phyloP scores from a whole-genome alignment of 2,329 filamentous ascomycete species.

The Paracorniculantispora psalliotae region DNA sequence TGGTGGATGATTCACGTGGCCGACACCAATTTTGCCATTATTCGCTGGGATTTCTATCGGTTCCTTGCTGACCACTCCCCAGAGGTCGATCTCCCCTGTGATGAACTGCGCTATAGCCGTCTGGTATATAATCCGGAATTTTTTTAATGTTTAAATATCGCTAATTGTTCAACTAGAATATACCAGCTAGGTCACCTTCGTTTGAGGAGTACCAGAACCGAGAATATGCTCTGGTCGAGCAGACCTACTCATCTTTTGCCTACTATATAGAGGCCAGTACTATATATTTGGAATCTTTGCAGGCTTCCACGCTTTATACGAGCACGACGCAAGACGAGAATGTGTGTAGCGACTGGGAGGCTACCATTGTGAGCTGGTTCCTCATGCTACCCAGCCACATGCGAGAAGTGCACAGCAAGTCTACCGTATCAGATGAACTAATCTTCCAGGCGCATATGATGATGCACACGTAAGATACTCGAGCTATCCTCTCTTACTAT shows the following conservation, averaged over 20 bases:
- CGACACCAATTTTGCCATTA: conserved; percentile 43
- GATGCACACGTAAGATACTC: conserved; percentile 19
- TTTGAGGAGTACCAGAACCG: conserved; percentile 56
- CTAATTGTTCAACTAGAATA: not conserved
- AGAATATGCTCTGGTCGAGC: conserved; percentile 50
- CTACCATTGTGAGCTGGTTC: conserved; percentile 32
- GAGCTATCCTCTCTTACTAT: not conserved
- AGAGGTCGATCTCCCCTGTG: conserved; percentile 57
- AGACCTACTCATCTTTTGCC: conserved; percentile 58
- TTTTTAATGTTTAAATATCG: not conserved
- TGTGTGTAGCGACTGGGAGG: conserved; percentile 30
- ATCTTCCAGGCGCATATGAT: conserved; percentile 26
- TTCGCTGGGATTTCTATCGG: conserved; percentile 19
- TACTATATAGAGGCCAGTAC: conserved; percentile 61
- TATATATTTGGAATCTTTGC: conserved; percentile 29
- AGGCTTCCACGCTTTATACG: conserved; percentile 22
- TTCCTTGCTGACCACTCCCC: conserved; percentile 34
- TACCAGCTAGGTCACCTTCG: conserved; percentile 32
- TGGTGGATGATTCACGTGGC: conserved; percentile 66
- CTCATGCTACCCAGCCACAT: conserved; percentile 30
- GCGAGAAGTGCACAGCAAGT: conserved; percentile 26
- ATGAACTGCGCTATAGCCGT: conserved; percentile 50
- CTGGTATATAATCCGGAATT: conserved; percentile 25
- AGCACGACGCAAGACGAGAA: conserved; percentile 19
- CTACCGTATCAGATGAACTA: conserved; percentile 25